Conservation (phyloP, 305 asterid species). For the Withania somnifera region DNA sequence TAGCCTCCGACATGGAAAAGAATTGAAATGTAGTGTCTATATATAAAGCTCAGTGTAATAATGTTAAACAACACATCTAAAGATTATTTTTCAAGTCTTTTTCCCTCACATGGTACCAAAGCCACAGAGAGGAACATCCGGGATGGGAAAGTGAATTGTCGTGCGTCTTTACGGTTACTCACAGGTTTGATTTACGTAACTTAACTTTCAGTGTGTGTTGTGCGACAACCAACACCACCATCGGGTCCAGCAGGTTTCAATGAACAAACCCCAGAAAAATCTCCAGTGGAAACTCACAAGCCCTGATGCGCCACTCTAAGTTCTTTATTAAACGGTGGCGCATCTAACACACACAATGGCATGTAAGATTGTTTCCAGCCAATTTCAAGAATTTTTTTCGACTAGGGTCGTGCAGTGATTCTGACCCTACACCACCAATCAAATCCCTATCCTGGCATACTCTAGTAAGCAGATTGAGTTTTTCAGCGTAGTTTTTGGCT, state of each 20-base stretch:
- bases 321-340: too few relatives aligned
- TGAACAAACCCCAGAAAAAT: not conserved
- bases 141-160: not conserved
- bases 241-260: too few relatives aligned
- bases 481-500: not conserved
- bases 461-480: not conserved
- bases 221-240: not conserved
- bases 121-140: not conserved
- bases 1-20: not conserved
- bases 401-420: not conserved
- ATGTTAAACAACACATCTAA: not conserved
- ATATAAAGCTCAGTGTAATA: not conserved
- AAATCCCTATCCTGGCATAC: not conserved
- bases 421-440: not conserved
- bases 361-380: not conserved
- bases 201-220: not conserved
- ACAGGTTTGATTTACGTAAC: not conserved
- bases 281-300: not conserved
- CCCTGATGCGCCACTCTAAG: not conserved
- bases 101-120: not conserved
- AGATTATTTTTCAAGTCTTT: not conserved
- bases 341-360: not conserved
- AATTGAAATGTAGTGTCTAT: not conserved
- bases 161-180: not conserved
- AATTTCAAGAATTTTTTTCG: not conserved